These are phyloP conservation scores for Sugiyamaella novakii DNA, from an alignment of 1,139 yeast genomes.

Conservation along the genomic window DNA sequence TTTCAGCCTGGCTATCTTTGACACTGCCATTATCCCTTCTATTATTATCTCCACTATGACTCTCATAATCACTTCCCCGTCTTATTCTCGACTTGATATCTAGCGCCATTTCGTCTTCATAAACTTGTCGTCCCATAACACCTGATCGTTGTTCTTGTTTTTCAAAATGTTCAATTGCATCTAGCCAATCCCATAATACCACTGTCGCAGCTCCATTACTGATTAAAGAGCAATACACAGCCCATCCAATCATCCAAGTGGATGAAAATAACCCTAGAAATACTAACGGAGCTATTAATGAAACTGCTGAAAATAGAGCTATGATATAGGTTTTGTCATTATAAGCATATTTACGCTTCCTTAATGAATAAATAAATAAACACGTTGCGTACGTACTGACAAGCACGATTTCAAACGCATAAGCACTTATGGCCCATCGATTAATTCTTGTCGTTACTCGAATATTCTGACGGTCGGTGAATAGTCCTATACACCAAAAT, in stretches of 20 bases:
- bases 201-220: constrained; percentile 49
- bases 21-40: background rate
- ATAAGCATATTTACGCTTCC: constrained; percentile 59
- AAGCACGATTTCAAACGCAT: constrained; percentile 71
- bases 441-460: background rate
- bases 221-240: constrained; percentile 75
- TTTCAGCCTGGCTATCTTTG: background rate
- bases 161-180: constrained; percentile 63
- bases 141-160: constrained; percentile 74
- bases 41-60: background rate
- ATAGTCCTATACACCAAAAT: constrained; percentile 25
- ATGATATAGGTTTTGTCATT: constrained; percentile 54
- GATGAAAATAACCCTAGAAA: constrained; percentile 67
- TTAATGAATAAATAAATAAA: constrained; percentile 60
- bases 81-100: constrained; percentile 13
- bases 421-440: constrained; percentile 58
- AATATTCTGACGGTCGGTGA: background rate
- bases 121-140: constrained; percentile 61
- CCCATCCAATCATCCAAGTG: constrained; percentile 73
- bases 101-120: constrained; percentile 25
- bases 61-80: background rate
- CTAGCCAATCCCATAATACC: constrained; percentile 92
- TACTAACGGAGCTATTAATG: constrained; percentile 68
- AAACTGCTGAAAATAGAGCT: constrained; percentile 58
- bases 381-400: constrained; percentile 71